A percentile compares a stretch with the other conserved stretches of the same genome.
phyloP scores from a whole-genome alignment of 805 yeast species.

The Myxozyma melibiosi region DNA sequence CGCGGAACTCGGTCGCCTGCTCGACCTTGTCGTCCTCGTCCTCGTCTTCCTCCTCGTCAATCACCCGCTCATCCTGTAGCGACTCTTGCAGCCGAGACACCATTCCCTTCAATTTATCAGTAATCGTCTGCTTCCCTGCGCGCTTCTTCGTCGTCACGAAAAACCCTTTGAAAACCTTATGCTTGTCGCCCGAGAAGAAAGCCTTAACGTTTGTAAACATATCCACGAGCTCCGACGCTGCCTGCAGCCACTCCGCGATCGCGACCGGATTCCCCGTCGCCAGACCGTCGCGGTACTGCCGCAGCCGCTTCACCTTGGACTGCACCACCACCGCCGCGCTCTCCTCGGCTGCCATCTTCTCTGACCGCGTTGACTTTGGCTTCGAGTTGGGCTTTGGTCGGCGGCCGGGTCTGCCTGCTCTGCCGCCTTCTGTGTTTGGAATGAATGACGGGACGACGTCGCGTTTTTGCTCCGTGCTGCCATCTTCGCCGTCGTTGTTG shows the following conservation, averaged over 20 bases:
- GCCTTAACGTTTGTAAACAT: constrained; percentile 75
- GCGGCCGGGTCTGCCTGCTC: constrained; percentile 10
- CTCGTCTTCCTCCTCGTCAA: constrained; percentile 43
- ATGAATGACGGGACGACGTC: constrained; percentile 21
- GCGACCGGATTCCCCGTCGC: constrained; percentile 54
- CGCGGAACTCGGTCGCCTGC: constrained; percentile 56
- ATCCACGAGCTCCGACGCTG: constrained; percentile 80
- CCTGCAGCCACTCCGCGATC: constrained; percentile 75
- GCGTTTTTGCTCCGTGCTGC: neutral
- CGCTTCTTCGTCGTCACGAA: constrained; percentile 59
- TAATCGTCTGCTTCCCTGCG: constrained; percentile 60
- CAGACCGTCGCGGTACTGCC: constrained; percentile 27
- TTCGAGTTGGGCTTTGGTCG: neutral
- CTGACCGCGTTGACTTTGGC: constrained; percentile 13
- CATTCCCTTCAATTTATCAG: constrained; percentile 70
- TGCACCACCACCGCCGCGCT: constrained; percentile 22
- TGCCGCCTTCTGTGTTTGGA: constrained; percentile 20
- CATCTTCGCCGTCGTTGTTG: no score
- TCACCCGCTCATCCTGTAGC: constrained; percentile 57
- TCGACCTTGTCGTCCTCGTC: constrained; percentile 48
- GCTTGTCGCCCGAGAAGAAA: constrained; percentile 77
- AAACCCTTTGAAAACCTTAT: constrained; percentile 65
- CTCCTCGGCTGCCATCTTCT: constrained; percentile 28
- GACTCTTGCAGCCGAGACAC: constrained; percentile 41
- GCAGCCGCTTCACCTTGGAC: constrained; percentile 21